Conservation (phyloP, 345 rosid species). For the Eucalyptus erythrocorys region DNA sequence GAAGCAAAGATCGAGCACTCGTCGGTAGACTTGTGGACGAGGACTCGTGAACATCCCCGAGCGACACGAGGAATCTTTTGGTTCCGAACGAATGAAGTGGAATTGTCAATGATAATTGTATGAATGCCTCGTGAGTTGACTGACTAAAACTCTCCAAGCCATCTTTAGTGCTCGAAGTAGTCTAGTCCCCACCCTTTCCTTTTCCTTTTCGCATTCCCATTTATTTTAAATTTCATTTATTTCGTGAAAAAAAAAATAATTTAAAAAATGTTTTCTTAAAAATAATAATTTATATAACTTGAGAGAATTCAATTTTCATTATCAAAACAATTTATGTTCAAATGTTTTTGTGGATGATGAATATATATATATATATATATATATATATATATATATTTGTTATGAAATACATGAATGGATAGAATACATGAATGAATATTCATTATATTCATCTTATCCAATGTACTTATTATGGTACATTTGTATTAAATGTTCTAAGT, state of each 20-base stretch:
- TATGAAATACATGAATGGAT: too few species aligned
- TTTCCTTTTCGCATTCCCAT: neutral
- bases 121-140: neutral
- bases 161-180: neutral
- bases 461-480: too few species aligned
- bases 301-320: neutral
- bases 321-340: neutral
- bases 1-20: neutral
- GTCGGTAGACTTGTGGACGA: neutral
- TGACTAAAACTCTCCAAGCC: neutral
- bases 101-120: neutral
- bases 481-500: too few species aligned
- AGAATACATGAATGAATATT: too few species aligned
- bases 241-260: too few species aligned
- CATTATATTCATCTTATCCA: too few species aligned
- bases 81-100: neutral
- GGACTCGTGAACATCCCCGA: neutral
- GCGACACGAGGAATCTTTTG: neutral
- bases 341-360: neutral
- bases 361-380: too few species aligned
- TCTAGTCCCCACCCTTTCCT: neutral
- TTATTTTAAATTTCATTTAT: neutral
- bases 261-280: too few species aligned
- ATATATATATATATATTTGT: too few species aligned
- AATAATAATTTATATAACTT: neutral